Conservation (phyloP, 2,329 filamentous ascomycete genomes). For the Didymella lethalis region DNA sequence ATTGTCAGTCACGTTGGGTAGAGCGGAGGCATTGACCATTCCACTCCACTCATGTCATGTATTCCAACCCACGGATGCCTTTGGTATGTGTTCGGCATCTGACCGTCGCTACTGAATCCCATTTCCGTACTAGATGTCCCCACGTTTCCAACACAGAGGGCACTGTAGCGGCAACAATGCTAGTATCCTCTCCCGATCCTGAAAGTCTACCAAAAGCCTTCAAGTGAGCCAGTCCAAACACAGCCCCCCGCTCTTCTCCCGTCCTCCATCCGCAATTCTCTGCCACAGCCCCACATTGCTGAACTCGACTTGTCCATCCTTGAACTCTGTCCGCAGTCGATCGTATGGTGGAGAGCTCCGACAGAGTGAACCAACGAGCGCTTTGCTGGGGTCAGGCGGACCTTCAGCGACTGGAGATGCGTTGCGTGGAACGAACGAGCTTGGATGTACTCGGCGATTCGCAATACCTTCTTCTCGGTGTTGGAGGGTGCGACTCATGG, state of each 20-base stretch:
- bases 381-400: constrained; percentile 26
- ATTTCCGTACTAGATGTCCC: too few relatives aligned
- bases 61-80: too few relatives aligned
- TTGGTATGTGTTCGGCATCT: too few relatives aligned
- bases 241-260: background rate
- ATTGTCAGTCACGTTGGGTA: too few relatives aligned
- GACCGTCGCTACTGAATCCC: too few relatives aligned
- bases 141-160: too few relatives aligned
- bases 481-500: constrained; percentile 31
- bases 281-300: background rate
- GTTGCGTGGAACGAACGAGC: constrained; percentile 25
- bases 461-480: constrained; percentile 27
- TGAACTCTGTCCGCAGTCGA: background rate
- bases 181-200: too few relatives aligned
- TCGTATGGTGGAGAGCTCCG: constrained; percentile 15
- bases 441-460: constrained; percentile 33
- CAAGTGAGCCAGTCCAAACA: background rate
- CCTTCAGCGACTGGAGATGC: constrained; percentile 23
- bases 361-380: constrained; percentile 28
- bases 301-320: background rate
- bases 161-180: too few relatives aligned
- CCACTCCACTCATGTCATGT: too few relatives aligned
- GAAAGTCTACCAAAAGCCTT: too few relatives aligned
- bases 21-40: too few relatives aligned
- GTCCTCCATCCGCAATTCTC: too few relatives aligned